A percentile compares a stretch with the other conserved stretches of the same genome.
Evolutionary conservation across 306 rosid species (phyloP).

Genomic region (Dicorynia guianensis): DNA sequence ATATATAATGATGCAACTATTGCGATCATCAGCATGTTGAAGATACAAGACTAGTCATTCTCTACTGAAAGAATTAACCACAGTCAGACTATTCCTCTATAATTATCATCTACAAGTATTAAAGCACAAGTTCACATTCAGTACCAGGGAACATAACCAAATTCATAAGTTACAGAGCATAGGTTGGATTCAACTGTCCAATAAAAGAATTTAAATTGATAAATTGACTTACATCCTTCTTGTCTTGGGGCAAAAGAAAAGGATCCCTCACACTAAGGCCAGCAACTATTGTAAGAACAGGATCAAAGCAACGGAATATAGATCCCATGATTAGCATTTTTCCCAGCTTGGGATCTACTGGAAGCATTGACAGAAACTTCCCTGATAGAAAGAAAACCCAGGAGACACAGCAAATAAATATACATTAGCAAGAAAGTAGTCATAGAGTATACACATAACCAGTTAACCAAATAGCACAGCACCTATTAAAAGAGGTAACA

Average conservation of each 20-base stretch:
- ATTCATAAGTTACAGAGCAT: slow-evolving; percentile 21
- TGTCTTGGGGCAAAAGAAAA: slow-evolving; percentile 95
- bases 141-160: slow-evolving; percentile 28
- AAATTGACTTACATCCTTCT: slow-evolving; percentile 77
- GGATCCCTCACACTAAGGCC: slow-evolving; percentile 99
- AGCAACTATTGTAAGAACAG: slow-evolving; percentile 91
- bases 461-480: slow-evolving; percentile 14
- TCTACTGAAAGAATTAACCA: slow-evolving; percentile 7
- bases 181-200: slow-evolving; percentile 27
- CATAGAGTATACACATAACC: background rate
- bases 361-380: slow-evolving; percentile 87
- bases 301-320: slow-evolving; percentile 94
- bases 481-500: slow-evolving; percentile 31
- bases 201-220: slow-evolving; percentile 5
- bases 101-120: slow-evolving; percentile 3
- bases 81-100: slow-evolving; percentile 18
- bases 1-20: slow-evolving; percentile 15
- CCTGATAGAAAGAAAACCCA: slow-evolving; percentile 58
- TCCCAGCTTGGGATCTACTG: slow-evolving; percentile 96
- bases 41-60: slow-evolving; percentile 17
- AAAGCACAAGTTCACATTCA: slow-evolving; percentile 26
- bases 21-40: slow-evolving; percentile 21
- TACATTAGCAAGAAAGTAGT: slow-evolving; percentile 23
- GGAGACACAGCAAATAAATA: slow-evolving; percentile 30
- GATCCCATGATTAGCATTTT: slow-evolving; percentile 98